Conservation (phyloP, 768 basidiomycete genomes). For the Lactifluus hygrophoroides region DNA sequence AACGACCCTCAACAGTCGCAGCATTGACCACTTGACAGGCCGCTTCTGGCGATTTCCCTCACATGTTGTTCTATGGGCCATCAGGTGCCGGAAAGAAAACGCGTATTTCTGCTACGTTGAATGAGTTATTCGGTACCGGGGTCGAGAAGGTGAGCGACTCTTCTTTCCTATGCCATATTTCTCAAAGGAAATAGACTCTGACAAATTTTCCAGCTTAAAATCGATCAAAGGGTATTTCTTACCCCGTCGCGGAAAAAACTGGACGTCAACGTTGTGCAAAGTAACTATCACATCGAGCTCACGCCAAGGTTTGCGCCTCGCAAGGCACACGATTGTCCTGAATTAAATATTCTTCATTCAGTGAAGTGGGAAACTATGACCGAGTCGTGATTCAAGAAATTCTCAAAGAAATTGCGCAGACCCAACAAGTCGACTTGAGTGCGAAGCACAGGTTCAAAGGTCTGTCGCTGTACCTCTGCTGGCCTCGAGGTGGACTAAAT, state of each 20-base stretch:
- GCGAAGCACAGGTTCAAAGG: constrained; percentile 98
- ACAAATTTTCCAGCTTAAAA: constrained; percentile 65
- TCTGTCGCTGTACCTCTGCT: constrained; percentile 25
- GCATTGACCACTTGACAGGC: constrained; percentile 39
- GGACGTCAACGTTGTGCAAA: constrained; percentile 94
- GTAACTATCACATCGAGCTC: constrained; percentile 96
- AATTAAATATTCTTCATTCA: constrained; percentile 27
- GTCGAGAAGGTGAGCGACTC: constrained; percentile 70
- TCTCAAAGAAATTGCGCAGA: constrained; percentile 96
- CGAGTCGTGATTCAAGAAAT: constrained; percentile 94
- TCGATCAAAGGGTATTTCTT: constrained; percentile 93
- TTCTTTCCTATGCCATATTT: neutral
- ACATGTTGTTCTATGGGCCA: constrained; percentile 96
- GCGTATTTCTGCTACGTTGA: constrained; percentile 79
- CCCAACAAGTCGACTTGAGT: constrained; percentile 93
- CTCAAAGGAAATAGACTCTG: neutral
- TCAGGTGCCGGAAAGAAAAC: constrained; percentile 99
- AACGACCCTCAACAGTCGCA: neutral
- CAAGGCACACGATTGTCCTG: neutral
- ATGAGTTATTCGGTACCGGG: constrained; percentile 83
- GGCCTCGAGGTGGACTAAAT: neutral
- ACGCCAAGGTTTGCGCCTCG: constrained; percentile 70
- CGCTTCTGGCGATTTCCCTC: constrained; percentile 89
- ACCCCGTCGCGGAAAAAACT: constrained; percentile 91
- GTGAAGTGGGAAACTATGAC: constrained; percentile 95